phyloP scores from a whole-genome alignment of 2,329 filamentous ascomycete species.

The Eutypella sp. region DNA sequence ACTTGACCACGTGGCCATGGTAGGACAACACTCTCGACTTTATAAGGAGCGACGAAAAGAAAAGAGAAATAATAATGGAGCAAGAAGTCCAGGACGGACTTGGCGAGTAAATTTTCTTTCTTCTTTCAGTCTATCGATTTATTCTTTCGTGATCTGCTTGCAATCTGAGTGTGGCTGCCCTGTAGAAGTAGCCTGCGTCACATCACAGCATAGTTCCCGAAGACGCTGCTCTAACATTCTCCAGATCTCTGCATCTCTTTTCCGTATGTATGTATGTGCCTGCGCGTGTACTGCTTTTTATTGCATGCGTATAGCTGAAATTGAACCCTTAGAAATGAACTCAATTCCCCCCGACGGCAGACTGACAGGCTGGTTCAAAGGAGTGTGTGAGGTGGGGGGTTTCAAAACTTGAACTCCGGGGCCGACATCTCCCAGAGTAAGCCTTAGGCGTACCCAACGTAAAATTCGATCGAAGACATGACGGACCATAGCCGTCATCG shows the following conservation, averaged over 20 bases:
- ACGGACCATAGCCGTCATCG: not conserved
- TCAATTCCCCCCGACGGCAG: no score
- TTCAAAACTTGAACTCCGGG: not conserved
- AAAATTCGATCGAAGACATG: not conserved
- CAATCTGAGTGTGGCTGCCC: conserved; percentile 11
- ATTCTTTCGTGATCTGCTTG: not conserved
- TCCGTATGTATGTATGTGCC: not conserved
- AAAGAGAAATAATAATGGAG: not conserved
- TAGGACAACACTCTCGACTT: conserved; percentile 13
- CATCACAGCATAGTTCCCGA: conserved; percentile 6
- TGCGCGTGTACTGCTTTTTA: not conserved
- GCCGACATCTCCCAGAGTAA: not conserved
- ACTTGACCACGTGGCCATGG: conserved; percentile 15
- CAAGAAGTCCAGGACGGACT: not conserved
- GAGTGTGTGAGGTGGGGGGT: not conserved
- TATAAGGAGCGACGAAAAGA: not conserved
- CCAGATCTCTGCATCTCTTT: not conserved
- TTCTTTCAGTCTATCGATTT: conserved; percentile 9
- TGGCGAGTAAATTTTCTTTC: conserved; percentile 8
- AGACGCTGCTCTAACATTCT: not conserved
- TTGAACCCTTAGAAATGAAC: no score
- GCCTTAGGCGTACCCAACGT: not conserved
- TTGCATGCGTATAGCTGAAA: no score
- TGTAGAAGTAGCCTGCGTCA: conserved; percentile 10
- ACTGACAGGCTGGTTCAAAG: no score